A percentile compares a stretch with the other conserved stretches of the same genome.
Evolutionary conservation across 768 basidiomycete species (phyloP).

Genomic region (Serendipita vermifera): DNA sequence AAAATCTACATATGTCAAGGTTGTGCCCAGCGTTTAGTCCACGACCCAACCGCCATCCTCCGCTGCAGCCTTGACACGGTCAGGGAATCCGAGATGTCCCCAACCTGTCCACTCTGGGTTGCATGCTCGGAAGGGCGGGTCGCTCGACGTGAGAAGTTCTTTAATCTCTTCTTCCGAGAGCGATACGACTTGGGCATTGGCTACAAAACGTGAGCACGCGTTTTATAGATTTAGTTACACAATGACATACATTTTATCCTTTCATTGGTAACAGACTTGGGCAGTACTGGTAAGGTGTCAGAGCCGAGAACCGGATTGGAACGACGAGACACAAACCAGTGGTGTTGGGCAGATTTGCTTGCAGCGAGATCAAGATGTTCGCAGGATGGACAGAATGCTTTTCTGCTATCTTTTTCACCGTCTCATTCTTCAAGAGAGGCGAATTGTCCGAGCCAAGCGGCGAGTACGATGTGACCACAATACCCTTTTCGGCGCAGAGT

Average conservation of each 20-base stretch:
- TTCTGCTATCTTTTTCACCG: constrained; percentile 48
- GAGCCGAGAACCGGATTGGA: constrained; percentile 23
- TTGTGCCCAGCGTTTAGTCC: no score
- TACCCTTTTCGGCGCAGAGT: constrained; percentile 49
- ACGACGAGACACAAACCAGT: constrained; percentile 47
- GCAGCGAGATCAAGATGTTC: constrained; percentile 59
- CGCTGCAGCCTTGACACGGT: constrained; percentile 23
- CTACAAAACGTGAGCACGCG: constrained; percentile 21
- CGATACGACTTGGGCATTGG: constrained; percentile 48
- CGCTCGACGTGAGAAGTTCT: constrained; percentile 45
- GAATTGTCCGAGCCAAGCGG: constrained; percentile 60
- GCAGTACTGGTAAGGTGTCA: constrained; percentile 36
- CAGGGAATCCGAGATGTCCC: constrained; percentile 45
- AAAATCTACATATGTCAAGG: no score
- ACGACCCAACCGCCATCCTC: no score
- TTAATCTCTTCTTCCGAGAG: constrained; percentile 47
- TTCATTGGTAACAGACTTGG: constrained; percentile 61
- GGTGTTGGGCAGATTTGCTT: constrained; percentile 52
- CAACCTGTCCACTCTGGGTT: constrained; percentile 52
- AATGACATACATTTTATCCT: constrained; percentile 47
- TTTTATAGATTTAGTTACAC: not conserved
- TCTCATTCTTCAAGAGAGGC: constrained; percentile 47
- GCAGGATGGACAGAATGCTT: constrained; percentile 46
- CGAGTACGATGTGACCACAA: constrained; percentile 64
- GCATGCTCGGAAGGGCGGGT: constrained; percentile 55